phyloP scores from a whole-genome alignment of 306 rosid species.

The Albizia julibrissin region DNA sequence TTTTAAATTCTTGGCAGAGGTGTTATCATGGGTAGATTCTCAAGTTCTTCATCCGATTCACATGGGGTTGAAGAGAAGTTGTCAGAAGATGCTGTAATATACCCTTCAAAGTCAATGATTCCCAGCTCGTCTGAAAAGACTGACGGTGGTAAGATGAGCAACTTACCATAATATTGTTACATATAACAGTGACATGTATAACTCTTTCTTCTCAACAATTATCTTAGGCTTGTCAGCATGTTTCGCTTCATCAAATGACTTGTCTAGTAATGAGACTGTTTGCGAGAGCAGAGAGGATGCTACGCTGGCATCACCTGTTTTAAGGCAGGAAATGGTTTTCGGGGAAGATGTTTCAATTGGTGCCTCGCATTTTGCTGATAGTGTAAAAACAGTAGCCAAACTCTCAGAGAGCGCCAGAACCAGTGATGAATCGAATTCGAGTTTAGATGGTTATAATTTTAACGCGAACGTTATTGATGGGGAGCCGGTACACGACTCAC shows the following conservation, averaged over 20 bases:
- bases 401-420: slow-evolving; percentile 39
- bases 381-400: slow-evolving; percentile 46
- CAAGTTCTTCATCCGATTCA: slow-evolving; percentile 67
- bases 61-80: slow-evolving; percentile 57
- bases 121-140: slow-evolving; percentile 50
- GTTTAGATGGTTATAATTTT: slow-evolving; percentile 51
- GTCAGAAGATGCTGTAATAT: slow-evolving; percentile 36
- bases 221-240: slow-evolving; percentile 39
- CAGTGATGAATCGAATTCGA: slow-evolving; percentile 46
- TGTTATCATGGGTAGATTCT: slow-evolving; percentile 49
- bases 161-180: slow-evolving; percentile 25
- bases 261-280: slow-evolving; percentile 41
- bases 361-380: slow-evolving; percentile 43
- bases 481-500: slow-evolving; percentile 51
- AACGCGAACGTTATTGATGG: slow-evolving; percentile 56
- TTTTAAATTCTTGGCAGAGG: slow-evolving; percentile 50
- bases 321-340: slow-evolving; percentile 32
- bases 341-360: slow-evolving; percentile 33
- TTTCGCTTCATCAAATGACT: slow-evolving; percentile 41
- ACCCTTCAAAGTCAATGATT: slow-evolving; percentile 46
- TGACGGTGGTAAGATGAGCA: slow-evolving; percentile 53
- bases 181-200: slow-evolving; percentile 26
- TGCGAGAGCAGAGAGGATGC: slow-evolving; percentile 44
- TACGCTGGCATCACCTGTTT: slow-evolving; percentile 38
- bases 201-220: slow-evolving; percentile 25